Percentiles rank a stretch among this genome's conserved stretches.
These are phyloP conservation scores for Pyrenophora graminea DNA, from an alignment of 2,329 filamentous ascomycete species.

Conservation along the genomic window DNA sequence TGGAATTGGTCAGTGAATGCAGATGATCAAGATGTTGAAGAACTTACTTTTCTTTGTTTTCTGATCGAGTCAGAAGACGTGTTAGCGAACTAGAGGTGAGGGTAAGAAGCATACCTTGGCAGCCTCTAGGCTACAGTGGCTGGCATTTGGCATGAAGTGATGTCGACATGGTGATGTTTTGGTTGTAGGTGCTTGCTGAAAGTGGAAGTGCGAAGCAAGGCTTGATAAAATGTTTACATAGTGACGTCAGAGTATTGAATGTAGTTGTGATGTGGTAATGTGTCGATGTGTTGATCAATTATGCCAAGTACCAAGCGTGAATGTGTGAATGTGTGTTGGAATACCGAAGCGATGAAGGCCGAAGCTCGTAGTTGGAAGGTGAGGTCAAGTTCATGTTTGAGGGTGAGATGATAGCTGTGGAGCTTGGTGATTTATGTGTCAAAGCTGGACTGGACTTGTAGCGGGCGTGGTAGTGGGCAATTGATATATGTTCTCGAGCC, in stretches of 20 bases:
- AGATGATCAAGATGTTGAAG: not conserved
- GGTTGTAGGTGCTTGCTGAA: not conserved
- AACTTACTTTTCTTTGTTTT: not conserved
- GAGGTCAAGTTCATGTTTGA: too few relatives aligned
- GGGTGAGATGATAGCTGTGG: too few relatives aligned
- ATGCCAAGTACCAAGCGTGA: slow-evolving; percentile 13
- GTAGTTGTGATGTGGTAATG: not conserved
- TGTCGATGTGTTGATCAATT: not conserved
- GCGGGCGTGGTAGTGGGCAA: not conserved
- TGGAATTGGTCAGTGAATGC: not conserved
- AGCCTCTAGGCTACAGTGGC: too few relatives aligned
- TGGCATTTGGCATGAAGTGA: too few relatives aligned
- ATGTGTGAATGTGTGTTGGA: slow-evolving; percentile 9
- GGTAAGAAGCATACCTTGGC: too few relatives aligned
- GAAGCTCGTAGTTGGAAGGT: not conserved
- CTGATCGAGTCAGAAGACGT: too few relatives aligned
- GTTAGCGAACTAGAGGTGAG: too few relatives aligned
- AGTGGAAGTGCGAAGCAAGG: not conserved
- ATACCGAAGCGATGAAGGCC: slow-evolving; percentile 2
- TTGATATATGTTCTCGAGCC: not conserved
- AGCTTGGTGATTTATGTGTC: not conserved
- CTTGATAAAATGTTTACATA: not conserved
- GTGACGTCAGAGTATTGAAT: too few relatives aligned
- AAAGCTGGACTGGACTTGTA: not conserved
- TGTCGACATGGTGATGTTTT: too few relatives aligned